A percentile compares a stretch with the other conserved stretches of the same genome.
phyloP scores from a whole-genome alignment of 2,329 filamentous ascomycete genomes.

The Tolypocladium cylindrosporum region DNA sequence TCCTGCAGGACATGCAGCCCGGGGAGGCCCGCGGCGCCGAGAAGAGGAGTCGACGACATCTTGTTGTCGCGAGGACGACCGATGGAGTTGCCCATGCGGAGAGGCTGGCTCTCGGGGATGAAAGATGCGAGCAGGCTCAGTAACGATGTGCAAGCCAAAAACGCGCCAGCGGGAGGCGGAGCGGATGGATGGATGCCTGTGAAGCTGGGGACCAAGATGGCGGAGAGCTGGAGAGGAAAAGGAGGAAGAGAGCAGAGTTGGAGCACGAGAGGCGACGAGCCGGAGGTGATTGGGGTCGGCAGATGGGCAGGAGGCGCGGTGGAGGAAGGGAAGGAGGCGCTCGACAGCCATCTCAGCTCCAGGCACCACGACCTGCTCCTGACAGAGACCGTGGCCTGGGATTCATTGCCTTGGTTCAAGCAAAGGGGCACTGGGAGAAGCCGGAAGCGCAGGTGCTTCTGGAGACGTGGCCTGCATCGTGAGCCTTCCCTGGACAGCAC shows the following conservation, averaged over 20 bases:
- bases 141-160: slow-evolving; percentile 3
- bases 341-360: background rate
- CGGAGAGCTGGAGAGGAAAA: background rate
- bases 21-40: slow-evolving; percentile 18
- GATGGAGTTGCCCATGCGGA: background rate
- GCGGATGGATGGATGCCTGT: background rate
- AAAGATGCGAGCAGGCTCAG: slow-evolving; percentile 1
- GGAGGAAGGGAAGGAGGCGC: background rate
- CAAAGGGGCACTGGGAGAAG: background rate
- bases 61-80: background rate
- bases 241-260: background rate
- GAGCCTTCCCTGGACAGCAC: background rate
- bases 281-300: background rate
- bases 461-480: background rate
- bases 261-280: background rate
- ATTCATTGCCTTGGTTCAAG: too few species aligned
- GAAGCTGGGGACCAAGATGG: background rate
- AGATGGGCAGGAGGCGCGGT: background rate
- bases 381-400: background rate
- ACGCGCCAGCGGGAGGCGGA: background rate
- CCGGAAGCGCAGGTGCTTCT: background rate
- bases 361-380: background rate
- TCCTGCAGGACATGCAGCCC: slow-evolving; percentile 23
- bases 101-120: background rate
- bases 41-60: slow-evolving; percentile 26